Percentiles rank a stretch among this genome's conserved stretches.
Evolutionary conservation across 202 grass and related monocot species (phyloP).

Genomic region (Cymbopogon flexuosus): DNA sequence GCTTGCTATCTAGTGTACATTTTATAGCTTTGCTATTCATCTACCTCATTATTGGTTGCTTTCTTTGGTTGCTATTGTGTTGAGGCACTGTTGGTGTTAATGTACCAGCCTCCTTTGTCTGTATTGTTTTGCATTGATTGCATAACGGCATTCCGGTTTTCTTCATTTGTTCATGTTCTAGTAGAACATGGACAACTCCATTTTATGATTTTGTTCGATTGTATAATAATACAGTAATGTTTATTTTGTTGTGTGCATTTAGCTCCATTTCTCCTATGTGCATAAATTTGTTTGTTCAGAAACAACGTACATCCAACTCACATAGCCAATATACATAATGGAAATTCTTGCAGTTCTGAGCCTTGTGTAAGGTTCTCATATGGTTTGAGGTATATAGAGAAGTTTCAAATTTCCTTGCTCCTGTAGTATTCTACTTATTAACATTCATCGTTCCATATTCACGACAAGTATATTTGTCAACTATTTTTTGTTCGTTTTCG

Average conservation of each 20-base stretch:
- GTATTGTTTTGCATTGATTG: background rate
- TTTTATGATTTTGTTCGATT: constrained; percentile 7
- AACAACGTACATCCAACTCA: constrained; percentile 27
- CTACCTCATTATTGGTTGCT: constrained; percentile 11
- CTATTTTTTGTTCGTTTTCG: constrained; percentile 4
- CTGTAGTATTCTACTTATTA: constrained; percentile 20
- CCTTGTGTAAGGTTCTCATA: constrained; percentile 40
- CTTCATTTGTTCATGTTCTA: constrained; percentile 20
- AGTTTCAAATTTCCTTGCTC: constrained; percentile 33
- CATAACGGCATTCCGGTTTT: constrained; percentile 26
- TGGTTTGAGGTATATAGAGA: constrained; percentile 55
- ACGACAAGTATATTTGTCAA: background rate
- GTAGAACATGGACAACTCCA: background rate
- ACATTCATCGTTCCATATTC: background rate
- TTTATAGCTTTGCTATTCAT: constrained; percentile 18
- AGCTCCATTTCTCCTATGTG: constrained; percentile 6
- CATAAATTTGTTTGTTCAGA: constrained; percentile 29
- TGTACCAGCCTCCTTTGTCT: background rate
- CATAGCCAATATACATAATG: constrained; percentile 33
- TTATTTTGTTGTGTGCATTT: constrained; percentile 10
- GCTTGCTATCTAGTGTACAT: constrained; percentile 25
- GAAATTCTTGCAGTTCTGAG: constrained; percentile 47
- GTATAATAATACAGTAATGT: constrained; percentile 1
- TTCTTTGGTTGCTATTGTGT: constrained; percentile 30
- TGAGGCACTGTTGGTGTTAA: background rate